These are phyloP conservation scores for Phytophthora quininea DNA, from an alignment of 352 stramenopile species.

Conservation along the genomic window DNA sequence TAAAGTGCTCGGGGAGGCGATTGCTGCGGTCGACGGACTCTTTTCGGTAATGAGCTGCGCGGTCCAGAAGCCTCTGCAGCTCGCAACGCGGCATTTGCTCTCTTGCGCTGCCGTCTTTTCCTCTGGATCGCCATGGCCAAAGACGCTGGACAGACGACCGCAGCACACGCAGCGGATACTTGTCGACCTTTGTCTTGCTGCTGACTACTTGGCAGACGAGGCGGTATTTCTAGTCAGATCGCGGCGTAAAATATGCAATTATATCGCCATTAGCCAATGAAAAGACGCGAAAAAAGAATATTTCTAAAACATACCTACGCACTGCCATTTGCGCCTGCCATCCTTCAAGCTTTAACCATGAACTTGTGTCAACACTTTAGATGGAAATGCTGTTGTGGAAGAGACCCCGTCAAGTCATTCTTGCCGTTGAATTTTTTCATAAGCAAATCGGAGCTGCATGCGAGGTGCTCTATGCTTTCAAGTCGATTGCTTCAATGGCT, in stretches of 20 bases:
- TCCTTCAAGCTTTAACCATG: no score
- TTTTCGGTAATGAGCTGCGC: conserved; percentile 31
- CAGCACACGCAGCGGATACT: conserved; percentile 5
- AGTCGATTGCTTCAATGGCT: neutral
- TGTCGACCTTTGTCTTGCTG: conserved; percentile 8
- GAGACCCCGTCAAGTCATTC: no score
- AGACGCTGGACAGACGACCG: conserved; percentile 18
- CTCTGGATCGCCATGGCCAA: conserved; percentile 1
- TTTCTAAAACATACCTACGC: no score
- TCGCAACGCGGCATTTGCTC: neutral
- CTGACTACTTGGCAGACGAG: conserved; percentile 34
- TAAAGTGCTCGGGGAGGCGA: conserved; percentile 5
- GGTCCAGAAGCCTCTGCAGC: neutral
- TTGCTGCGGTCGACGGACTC: conserved; percentile 23
- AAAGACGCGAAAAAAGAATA: neutral
- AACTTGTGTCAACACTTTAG: no score
- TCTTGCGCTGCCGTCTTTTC: conserved; percentile 1
- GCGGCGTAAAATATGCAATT: conserved; percentile 5
- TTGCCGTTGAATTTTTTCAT: neutral
- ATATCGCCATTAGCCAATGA: neutral
- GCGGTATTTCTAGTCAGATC: conserved; percentile 1
- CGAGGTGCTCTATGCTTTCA: neutral
- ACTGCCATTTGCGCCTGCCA: no score
- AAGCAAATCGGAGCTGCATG: neutral
- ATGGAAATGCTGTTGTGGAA: no score